Conservation (phyloP, 106 monocot species). For the Ottelia alismoides region DNA sequence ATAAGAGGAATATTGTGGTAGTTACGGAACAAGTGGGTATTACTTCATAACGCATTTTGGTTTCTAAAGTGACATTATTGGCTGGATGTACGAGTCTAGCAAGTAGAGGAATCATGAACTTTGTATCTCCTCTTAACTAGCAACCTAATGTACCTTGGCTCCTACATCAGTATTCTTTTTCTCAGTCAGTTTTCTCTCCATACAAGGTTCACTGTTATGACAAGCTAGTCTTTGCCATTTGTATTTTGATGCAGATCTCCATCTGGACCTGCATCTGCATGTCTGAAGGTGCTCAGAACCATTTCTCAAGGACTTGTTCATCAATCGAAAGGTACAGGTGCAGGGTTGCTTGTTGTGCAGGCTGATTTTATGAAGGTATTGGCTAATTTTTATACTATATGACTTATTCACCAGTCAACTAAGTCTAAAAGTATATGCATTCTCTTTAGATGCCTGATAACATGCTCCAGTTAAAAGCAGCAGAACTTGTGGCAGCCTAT, state of each 20-base stretch:
- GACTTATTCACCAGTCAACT: too few relatives aligned
- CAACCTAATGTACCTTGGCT: too few relatives aligned
- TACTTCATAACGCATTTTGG: too few relatives aligned
- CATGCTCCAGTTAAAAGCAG: conserved; percentile 25
- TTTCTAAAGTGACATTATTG: too few relatives aligned
- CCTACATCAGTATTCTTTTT: too few relatives aligned
- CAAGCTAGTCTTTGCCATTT: not conserved
- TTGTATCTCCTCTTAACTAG: too few relatives aligned
- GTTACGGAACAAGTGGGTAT: too few relatives aligned
- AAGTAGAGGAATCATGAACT: too few relatives aligned
- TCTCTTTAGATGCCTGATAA: conserved; percentile 29
- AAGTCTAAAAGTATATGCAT: too few relatives aligned
- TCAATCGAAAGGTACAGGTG: conserved; percentile 44
- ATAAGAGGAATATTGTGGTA: too few relatives aligned
- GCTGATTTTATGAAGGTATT: conserved; percentile 59
- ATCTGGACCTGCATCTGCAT: conserved; percentile 60
- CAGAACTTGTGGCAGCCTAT: conserved; percentile 81
- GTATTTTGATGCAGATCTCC: conserved; percentile 34
- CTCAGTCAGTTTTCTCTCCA: too few relatives aligned
- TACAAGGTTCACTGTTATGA: not conserved
- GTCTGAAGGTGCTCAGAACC: conserved; percentile 50
- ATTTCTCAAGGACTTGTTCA: conserved; percentile 17
- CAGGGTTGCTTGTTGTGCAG: conserved; percentile 83
- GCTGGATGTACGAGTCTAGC: too few relatives aligned
- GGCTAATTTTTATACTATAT: not conserved